Conservation (phyloP, 768 basidiomycete species). For the Collybiopsis confluens region DNA sequence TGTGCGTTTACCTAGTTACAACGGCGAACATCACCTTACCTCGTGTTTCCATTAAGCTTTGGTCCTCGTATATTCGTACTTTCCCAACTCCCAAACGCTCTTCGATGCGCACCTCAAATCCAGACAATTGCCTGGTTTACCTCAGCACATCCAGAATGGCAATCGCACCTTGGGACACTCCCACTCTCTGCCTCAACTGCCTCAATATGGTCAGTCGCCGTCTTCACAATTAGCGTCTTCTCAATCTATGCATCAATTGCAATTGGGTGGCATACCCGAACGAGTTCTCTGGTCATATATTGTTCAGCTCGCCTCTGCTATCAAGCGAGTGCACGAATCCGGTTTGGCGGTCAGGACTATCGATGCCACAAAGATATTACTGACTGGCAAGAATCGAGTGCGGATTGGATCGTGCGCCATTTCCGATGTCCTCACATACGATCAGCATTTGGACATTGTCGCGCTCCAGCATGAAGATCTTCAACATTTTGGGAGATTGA, state of each 20-base stretch:
- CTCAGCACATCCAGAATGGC: constrained; percentile 17
- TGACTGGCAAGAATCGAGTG: constrained; percentile 86
- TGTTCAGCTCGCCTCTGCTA: constrained; percentile 82
- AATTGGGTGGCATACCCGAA: constrained; percentile 52
- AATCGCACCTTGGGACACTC: constrained; percentile 20
- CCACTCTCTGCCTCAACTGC: constrained; percentile 22
- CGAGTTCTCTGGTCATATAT: constrained; percentile 89
- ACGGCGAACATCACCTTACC: constrained; percentile 1
- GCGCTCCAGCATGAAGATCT: constrained; percentile 85
- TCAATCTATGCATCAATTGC: neutral
- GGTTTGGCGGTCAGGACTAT: constrained; percentile 79
- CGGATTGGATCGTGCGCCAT: constrained; percentile 87
- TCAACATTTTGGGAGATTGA: constrained; percentile 76
- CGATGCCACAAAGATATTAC: constrained; percentile 81
- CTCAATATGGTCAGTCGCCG: constrained; percentile 27
- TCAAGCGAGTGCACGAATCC: constrained; percentile 80
- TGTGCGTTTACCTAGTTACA: constrained; percentile 48
- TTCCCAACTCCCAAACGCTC: constrained; percentile 79
- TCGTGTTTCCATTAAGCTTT: constrained; percentile 51
- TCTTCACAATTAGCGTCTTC: neutral
- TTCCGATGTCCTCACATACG: constrained; percentile 80
- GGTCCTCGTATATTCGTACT: constrained; percentile 87
- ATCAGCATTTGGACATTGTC: constrained; percentile 55
- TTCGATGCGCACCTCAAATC: constrained; percentile 72
- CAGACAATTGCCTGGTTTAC: constrained; percentile 32